Base-by-base conservation (phyloP, 768 basidiomycete species). In the Phylloporus rhodoxanthus region DNA sequence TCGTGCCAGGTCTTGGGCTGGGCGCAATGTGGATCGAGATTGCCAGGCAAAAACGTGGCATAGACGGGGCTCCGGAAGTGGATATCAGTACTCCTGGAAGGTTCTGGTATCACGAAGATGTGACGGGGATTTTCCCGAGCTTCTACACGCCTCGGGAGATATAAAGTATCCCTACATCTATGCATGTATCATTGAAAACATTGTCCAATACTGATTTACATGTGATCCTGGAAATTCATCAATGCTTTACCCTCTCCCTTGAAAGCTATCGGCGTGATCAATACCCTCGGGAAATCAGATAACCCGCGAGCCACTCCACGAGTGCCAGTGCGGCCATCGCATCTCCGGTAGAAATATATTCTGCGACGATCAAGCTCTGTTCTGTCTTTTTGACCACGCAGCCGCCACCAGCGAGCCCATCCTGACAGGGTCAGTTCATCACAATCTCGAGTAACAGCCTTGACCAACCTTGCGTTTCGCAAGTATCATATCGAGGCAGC, bases 11-110 rank as follows among this genome's bases (percentile, higher is more conserved):
- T 5, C 75, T 87, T 70, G 82, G 81, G 1, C 55, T 88, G 13
- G 76, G 75, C 4, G 84, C 78, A 17, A 77, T 80, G 40, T 89
- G 81, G 78, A 78, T 87, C 19, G 85, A 90, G 66, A 71, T 87
- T 11, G 79, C 68, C 25, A 74, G 79, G 26, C 62, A 61, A 56
- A 42, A 29, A 9, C 10, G 62, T 10, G 43, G 53, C 13, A 8
- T 6, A 10, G 43, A 43, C 15, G 55, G 47, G 2, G 45, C 43
- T 7, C 56, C 30, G 1, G 47, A 46, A 37, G 58, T 51, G 25
- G 54, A 55, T 10, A 20, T 0, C 15, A 34, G 17, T 13, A 42
- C 19, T 0, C 46, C 50, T 2, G 61, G 57, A 5, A 56, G 44
- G 26, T 79, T 71, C 49, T 84, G 84, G 83, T 85, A 83, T 55